These are phyloP conservation scores for Cercospora sp. DNA, from an alignment of 2,329 filamentous ascomycete species.

Conservation along the genomic window DNA sequence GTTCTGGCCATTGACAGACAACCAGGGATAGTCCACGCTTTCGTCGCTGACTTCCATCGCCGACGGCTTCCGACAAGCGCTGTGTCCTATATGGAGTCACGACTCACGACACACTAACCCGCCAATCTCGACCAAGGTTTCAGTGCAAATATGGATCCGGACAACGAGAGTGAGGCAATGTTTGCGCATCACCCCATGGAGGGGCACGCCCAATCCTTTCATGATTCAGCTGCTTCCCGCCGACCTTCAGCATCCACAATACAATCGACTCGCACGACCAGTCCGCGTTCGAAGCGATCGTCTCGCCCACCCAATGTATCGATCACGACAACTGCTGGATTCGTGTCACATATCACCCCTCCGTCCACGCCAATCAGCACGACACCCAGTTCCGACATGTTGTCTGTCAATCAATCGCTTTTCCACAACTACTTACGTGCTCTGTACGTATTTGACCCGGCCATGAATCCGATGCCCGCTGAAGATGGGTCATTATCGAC, in stretches of 20 bases:
- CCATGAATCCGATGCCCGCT: slow-evolving; percentile 64
- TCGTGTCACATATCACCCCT: slow-evolving; percentile 28
- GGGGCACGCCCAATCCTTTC: slow-evolving; percentile 10
- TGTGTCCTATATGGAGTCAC: slow-evolving; percentile 5
- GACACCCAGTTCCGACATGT: slow-evolving; percentile 16
- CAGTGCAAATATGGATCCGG: neutral
- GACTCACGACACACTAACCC: slow-evolving; percentile 3
- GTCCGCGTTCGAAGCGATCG: slow-evolving; percentile 10
- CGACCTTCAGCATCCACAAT: slow-evolving; percentile 17
- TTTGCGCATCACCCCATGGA: slow-evolving; percentile 13
- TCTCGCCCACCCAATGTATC: slow-evolving; percentile 13
- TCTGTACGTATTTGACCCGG: slow-evolving; percentile 88
- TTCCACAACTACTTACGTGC: slow-evolving; percentile 96
- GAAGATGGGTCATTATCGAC: slow-evolving; percentile 67
- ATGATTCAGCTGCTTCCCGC: slow-evolving; percentile 9
- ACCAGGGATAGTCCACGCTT: neutral
- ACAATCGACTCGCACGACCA: slow-evolving; percentile 6
- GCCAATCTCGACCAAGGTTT: neutral
- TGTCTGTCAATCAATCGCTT: slow-evolving; percentile 52
- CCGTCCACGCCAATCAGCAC: slow-evolving; percentile 26
- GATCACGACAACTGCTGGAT: slow-evolving; percentile 22
- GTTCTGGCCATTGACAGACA: slow-evolving; percentile 15
- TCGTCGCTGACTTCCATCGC: neutral
- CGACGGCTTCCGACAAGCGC: slow-evolving; percentile 7
- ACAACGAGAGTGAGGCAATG: neutral